Evolutionary conservation across 202 grass and related monocot genomes (phyloP), one percentile per base, ranked within the genome.

Genomic region (Tripidium arundinaceum): DNA sequence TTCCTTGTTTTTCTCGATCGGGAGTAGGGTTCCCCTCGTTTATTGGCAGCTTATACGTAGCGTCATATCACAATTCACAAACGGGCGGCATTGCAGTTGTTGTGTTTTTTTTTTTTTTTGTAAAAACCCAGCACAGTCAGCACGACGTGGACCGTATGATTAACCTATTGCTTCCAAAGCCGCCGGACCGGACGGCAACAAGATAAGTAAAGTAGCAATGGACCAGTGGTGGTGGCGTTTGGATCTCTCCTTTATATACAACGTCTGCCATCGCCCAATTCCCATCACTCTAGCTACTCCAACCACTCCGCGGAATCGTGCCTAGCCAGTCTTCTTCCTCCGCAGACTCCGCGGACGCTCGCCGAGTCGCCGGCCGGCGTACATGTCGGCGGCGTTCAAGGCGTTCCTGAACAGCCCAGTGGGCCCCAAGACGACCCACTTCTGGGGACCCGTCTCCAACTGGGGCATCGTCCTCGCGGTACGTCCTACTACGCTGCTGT

Each of bases 351-450:
- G 18, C 11, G 28, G 14, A 19, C 4, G 62, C 29, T 49, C 60
- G 61, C 21, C 75, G 28, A 7, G 33, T 64, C 15, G 59, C 43
- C 26, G 42, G 68, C 60, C 41, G 28, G 74, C n/a, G 22, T 42
- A 37, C 81, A 88, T 88, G 86, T 74, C 77, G 55, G 62, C 79
- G 55, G 73, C 78, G 60, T 77, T 91, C 42, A 90, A 76, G 88
- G 86, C 89, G 31, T 97, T 97, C 89, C 87, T 84, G 49, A 97
- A 97, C 80, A 97, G 94, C 74, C 91, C 94, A 22, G 80, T 93
- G 31, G 94, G 91, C 19, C 94, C 94, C 68, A 97, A 86, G 82
- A 93, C 94, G n/a, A 97, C 94, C 31, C 94, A 93, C 76, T 97
- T 97, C 73, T 93, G 94, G 94, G 94, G 94, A 36, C 94, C 94